A percentile compares a stretch with the other conserved stretches of the same genome.
Evolutionary conservation across 1,284 basidiomycete species (phyloP).

Genomic region (Peniophora sp.): DNA sequence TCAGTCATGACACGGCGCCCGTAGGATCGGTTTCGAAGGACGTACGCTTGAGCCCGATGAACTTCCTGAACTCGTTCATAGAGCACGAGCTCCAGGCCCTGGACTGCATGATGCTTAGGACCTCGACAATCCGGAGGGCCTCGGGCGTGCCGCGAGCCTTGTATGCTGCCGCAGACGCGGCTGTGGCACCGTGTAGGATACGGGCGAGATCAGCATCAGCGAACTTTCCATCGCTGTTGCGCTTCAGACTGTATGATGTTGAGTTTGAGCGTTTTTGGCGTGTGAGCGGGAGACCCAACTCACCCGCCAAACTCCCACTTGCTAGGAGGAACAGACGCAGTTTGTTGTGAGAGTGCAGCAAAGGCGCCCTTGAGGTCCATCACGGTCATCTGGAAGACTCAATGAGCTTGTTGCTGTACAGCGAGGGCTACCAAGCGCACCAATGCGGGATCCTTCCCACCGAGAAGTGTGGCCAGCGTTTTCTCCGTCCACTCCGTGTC

Average conservation of each 20-base stretch:
- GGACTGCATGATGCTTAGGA: slow-evolving; percentile 65
- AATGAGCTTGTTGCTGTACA: not conserved
- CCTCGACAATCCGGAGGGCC: slow-evolving; percentile 62
- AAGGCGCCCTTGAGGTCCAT: not conserved
- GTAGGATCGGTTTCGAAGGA: slow-evolving; percentile 1
- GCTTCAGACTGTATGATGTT: slow-evolving; percentile 34
- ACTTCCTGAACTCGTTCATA: slow-evolving; percentile 62
- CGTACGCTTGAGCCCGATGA: slow-evolving; percentile 42
- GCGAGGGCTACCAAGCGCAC: slow-evolving; percentile 16
- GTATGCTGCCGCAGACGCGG: slow-evolving; percentile 61
- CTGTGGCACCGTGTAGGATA: slow-evolving; percentile 61
- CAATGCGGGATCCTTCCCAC: slow-evolving; percentile 28
- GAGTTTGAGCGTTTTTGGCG: not conserved
- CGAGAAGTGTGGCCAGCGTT: slow-evolving; percentile 38
- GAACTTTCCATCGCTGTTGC: slow-evolving; percentile 50
- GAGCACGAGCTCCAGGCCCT: slow-evolving; percentile 72
- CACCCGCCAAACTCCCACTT: slow-evolving; percentile 52
- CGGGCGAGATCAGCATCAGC: slow-evolving; percentile 61
- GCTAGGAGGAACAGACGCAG: slow-evolving; percentile 8
- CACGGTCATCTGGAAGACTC: too few relatives aligned
- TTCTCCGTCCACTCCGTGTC: slow-evolving; percentile 57
- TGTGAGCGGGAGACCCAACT: slow-evolving; percentile 11
- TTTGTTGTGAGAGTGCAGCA: not conserved
- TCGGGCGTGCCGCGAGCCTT: slow-evolving; percentile 69
- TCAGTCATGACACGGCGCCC: not conserved